These are phyloP conservation scores for Agarophyton chilense DNA, from an alignment of 23 red algal genomes.

Conservation along the genomic window DNA sequence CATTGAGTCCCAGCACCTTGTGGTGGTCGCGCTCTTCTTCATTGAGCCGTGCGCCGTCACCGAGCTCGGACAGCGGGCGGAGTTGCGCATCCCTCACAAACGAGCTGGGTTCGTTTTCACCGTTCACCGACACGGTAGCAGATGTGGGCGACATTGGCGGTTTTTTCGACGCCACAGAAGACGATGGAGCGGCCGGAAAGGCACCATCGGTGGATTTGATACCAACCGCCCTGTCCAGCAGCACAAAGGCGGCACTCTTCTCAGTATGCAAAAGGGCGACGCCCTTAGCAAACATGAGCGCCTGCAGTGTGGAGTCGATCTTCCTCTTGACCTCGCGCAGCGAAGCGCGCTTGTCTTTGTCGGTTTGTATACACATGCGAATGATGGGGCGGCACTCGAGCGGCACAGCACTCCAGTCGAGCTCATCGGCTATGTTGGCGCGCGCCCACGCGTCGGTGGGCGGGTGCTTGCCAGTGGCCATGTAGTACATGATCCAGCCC, in stretches of 20 bases:
- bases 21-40: background rate
- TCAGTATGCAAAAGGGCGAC: constrained; percentile 36
- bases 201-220: background rate
- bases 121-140: background rate
- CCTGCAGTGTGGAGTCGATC: constrained; percentile 45
- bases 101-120: background rate
- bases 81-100: constrained; percentile 6
- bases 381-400: constrained; percentile 25
- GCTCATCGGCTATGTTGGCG: background rate
- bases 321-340: constrained; percentile 55
- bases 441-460: constrained; percentile 43
- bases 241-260: background rate
- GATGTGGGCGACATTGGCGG: background rate
- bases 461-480: constrained; percentile 60
- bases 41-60: background rate
- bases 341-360: constrained; percentile 15
- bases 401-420: constrained; percentile 7
- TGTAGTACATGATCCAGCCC: constrained; percentile 62
- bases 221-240: constrained; percentile 61
- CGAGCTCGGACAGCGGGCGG: background rate
- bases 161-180: background rate
- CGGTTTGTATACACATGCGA: constrained; percentile 45
- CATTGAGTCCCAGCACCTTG: constrained; percentile 26
- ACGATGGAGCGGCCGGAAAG: background rate
- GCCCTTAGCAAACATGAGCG: constrained; percentile 57